Evolutionary conservation across 2,329 filamentous ascomycete genomes (phyloP), one percentile per base, ranked within the genome.

Genomic region (Monosporascus cannonballus): DNA sequence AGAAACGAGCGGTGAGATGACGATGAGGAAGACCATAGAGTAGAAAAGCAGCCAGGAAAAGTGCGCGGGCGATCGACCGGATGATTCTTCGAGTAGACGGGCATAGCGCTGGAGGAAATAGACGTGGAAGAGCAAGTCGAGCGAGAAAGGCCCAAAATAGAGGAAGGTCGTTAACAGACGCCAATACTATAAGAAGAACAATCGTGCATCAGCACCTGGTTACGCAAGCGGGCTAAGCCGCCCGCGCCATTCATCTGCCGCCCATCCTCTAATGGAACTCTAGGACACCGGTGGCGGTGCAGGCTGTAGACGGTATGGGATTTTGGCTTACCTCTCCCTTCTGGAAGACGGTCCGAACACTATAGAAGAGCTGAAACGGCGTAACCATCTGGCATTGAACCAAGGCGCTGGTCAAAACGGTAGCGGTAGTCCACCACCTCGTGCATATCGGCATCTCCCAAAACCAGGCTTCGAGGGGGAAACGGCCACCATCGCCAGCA

Each of bases 51-150:
- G 79, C 92, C 93, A 99, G 6, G 91, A 91, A 75, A 96, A 99
- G 66, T 95, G 87, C 3, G 94, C 94, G 1, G 93, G 89, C 4
- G 90, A 95, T 44, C 89, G 84, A 41, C 91, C 90, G n/a, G 91
- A 91, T 0, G 90, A 91, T 71, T 97, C 93, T 73, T 99, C 94
- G 47, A 99, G 83, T 44, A 97, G 87, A 49, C 94, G 88, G 6
- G 93, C 92, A 71, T 99, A 99, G 53, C 94, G 88, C 69, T 96
- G 92, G 53, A 96, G 86, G 74, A 99, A 99, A 80, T 96, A 99
- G 69, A 97, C 89, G 71, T 97, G 93, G 77, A 96, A 97, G 61
- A 97, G 80, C 41, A 99, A 85, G 69, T 97, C 94, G 67, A 99
- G 83, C 30, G 87, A 94, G 59, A 97, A 84, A 2, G 93, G 92